Base-by-base conservation (phyloP, 1,139 yeast species). In the Yueomyces sp. region DNA sequence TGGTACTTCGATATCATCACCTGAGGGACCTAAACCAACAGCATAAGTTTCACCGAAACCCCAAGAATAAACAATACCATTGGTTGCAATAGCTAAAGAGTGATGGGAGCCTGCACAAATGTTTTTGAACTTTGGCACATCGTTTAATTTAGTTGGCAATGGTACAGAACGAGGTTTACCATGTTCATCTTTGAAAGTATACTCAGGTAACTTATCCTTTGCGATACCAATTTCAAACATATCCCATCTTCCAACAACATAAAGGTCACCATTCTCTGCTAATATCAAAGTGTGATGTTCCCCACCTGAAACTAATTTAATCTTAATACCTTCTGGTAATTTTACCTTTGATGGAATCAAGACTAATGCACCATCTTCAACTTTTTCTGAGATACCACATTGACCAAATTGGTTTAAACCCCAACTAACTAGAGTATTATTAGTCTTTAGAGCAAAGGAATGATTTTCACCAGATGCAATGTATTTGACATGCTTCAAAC, bases 21-120 rank as follows among this genome's bases (percentile, higher is more conserved):
- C 95, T 33, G 81, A 72, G 6, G 89, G 91, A 7, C 98, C 98
- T 46, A 87, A 78, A 3, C 99, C 99, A 33, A 91, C 80, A 27
- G 95, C 98, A 60, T 85, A 91, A 0, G 96, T 87, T 51, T 89
- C 97, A 40, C 93, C 96, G 60, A 89, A 91, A 1, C 99, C 99
- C 99, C 99, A 91, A 1, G 96, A 76, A 67, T 80, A 91, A 1
- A 79, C 84, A 45, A 83, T 67, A 4, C 99, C 98, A 52, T 85
- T 89, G 34, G 70, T 75, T 6, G 93, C 78, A 4, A 89, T 73
- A 1, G 96, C 96, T 48, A 91, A 66, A 0, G 94, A 82, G 60
- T 91, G 98, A 55, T 91, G 97, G 1, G 95, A 81, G 1, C 98
- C 98, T 40, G 81, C 76, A 4, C 93, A 82, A 39, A 89, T 69